Percentiles rank a stretch among this genome's conserved stretches.
These are phyloP conservation scores for Neonectria hederae DNA, from an alignment of 2,329 filamentous ascomycete species.

Conservation along the genomic window DNA sequence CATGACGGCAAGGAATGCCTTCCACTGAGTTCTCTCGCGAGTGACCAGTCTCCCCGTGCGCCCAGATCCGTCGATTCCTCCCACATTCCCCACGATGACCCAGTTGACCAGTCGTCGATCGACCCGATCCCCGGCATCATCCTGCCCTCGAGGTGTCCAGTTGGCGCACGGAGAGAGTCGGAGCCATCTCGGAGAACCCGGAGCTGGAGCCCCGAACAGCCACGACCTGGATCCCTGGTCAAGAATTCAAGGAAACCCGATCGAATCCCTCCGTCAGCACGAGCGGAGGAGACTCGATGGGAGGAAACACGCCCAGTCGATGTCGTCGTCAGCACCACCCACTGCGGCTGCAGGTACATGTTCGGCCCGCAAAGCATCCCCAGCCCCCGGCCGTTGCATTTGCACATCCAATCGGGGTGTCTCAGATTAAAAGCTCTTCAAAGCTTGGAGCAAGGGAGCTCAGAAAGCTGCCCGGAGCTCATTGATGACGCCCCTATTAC, in stretches of 20 bases:
- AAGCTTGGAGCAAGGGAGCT: neutral
- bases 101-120: constrained; percentile 12
- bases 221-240: constrained; percentile 34
- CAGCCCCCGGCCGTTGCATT: constrained; percentile 1
- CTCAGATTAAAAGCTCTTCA: constrained; percentile 18
- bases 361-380: constrained; percentile 1
- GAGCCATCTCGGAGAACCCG: constrained; percentile 26
- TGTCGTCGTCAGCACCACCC: constrained; percentile 24
- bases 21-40: neutral
- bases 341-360: constrained; percentile 25
- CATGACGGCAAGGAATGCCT: constrained; percentile 5
- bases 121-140: constrained; percentile 18
- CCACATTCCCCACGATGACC: constrained; percentile 14
- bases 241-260: constrained; percentile 12
- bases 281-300: constrained; percentile 1
- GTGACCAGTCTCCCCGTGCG: neutral
- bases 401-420: constrained; percentile 14
- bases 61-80: constrained; percentile 17
- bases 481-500: constrained; percentile 7
- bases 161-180: constrained; percentile 37
- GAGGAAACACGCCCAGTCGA: neutral
- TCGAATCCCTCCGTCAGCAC: neutral
- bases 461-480: neutral
- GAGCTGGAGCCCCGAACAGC: constrained; percentile 5
- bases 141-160: constrained; percentile 9